A percentile compares a stretch with the other conserved stretches of the same genome.
These are phyloP conservation scores for Rosa rugosa DNA, from an alignment of 306 rosid species.

Conservation along the genomic window DNA sequence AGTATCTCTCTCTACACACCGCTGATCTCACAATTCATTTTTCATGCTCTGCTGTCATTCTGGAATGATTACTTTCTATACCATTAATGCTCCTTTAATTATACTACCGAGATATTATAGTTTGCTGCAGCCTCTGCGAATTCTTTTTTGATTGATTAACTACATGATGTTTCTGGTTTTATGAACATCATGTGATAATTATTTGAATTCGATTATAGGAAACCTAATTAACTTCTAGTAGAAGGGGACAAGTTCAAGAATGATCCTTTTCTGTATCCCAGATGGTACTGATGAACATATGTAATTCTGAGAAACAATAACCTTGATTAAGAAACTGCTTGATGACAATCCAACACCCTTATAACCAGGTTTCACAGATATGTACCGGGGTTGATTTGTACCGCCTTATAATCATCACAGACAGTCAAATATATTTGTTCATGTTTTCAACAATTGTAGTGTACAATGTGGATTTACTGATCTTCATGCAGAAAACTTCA, in stretches of 20 bases:
- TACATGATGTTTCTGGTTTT: background rate
- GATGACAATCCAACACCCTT: background rate
- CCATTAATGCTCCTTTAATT: background rate
- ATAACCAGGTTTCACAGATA: background rate
- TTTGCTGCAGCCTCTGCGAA: background rate
- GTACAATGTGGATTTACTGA: constrained; percentile 13
- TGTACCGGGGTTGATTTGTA: background rate
- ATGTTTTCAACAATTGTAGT: background rate
- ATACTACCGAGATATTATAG: background rate
- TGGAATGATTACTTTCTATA: background rate
- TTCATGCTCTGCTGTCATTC: background rate
- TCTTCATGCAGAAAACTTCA: constrained; percentile 81
- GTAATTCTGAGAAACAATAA: background rate
- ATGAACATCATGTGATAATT: background rate
- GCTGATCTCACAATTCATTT: background rate
- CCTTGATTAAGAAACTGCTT: background rate
- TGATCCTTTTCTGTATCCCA: background rate
- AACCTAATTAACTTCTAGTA: background rate
- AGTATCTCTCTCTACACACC: constrained; percentile 36
- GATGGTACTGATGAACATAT: background rate
- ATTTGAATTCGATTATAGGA: background rate
- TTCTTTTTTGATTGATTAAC: background rate
- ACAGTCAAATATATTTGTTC: background rate
- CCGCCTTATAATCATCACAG: background rate
- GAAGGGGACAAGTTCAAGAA: background rate